Base-by-base conservation (phyloP, 768 basidiomycete genomes). In the Leccinum sublutescens region DNA sequence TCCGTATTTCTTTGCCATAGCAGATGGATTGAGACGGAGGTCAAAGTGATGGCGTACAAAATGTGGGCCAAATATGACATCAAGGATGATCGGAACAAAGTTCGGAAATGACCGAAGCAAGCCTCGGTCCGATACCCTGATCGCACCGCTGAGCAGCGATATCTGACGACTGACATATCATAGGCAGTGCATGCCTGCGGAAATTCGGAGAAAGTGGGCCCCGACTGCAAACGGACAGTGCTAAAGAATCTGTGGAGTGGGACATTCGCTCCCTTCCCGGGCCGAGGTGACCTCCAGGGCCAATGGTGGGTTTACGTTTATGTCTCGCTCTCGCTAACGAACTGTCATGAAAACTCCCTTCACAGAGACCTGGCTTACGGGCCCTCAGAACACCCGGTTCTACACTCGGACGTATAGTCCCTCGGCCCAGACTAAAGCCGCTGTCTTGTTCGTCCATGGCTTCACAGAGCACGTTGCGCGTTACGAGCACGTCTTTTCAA, bases 401-500 rank as follows among this genome's bases (percentile, higher is more conserved):
- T 91, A 87, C 74, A 88, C 89, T 1, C 81, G 87, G 21, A 85
- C 82, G 1, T 91, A 91, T 69, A 58, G 62, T 4, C 79, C 83
- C 0, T 66, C 72, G 2, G 62, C 68, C 6, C 52, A 76, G 3
- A 69, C 78, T 15, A 83, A 80, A 62, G 88, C 87, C 1, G 77
- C 76, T 10, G 62, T 92, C 31, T 80, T 93, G 63, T 89, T 88
- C 67, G 68, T 89, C 10, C 91, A 93, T 65, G 91, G 91, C 40
- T 93, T 92, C 66, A 82, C 80, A 25, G 90, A 91, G 61, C 89
- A 92, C 66, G 72, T 88, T 53, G 85, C 79, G 11, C 84, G 90
- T 43, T 91, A 91, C 65, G 77, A 83, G n/a, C 79, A 87, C 56
- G 82, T 85, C 57, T 91, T 91, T 66, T 77, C 79, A 7, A 64